These are phyloP conservation scores for Akanthomyces muscarius DNA, from an alignment of 2,329 filamentous ascomycete species.

Conservation along the genomic window DNA sequence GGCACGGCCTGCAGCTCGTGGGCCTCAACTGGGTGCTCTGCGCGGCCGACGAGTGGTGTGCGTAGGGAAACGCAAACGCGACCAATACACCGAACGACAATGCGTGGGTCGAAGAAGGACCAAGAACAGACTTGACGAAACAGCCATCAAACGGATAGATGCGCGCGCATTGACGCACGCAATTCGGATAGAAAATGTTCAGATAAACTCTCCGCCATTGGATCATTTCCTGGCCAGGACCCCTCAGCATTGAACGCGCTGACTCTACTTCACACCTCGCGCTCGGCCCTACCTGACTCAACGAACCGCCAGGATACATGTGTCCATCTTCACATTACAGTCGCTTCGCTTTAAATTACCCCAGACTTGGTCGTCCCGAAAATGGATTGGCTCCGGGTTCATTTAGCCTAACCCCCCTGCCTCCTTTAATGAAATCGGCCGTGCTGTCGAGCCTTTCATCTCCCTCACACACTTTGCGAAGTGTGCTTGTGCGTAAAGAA, in stretches of 20 bases:
- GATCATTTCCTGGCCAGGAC: not conserved
- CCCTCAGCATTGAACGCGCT: not conserved
- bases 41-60: slow-evolving; percentile 41
- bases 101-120: too few relatives aligned
- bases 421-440: too few relatives aligned
- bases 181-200: too few relatives aligned
- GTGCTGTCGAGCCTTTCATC: not conserved
- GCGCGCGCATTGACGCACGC: too few relatives aligned
- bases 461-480: not conserved
- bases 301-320: not conserved
- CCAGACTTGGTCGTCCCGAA: not conserved
- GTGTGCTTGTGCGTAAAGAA: not conserved
- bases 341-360: not conserved
- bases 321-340: not conserved
- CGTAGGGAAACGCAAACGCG: not conserved
- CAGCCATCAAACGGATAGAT: too few relatives aligned
- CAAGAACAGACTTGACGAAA: too few relatives aligned
- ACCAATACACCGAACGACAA: too few relatives aligned
- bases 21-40: slow-evolving; percentile 45
- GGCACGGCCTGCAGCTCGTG: slow-evolving; percentile 36
- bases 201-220: too few relatives aligned
- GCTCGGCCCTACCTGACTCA: not conserved
- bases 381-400: too few relatives aligned
- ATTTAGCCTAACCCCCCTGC: too few relatives aligned
- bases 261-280: not conserved